These are phyloP conservation scores for Chenopodium album DNA, from an alignment of 148 eudicot species.

Conservation along the genomic window DNA sequence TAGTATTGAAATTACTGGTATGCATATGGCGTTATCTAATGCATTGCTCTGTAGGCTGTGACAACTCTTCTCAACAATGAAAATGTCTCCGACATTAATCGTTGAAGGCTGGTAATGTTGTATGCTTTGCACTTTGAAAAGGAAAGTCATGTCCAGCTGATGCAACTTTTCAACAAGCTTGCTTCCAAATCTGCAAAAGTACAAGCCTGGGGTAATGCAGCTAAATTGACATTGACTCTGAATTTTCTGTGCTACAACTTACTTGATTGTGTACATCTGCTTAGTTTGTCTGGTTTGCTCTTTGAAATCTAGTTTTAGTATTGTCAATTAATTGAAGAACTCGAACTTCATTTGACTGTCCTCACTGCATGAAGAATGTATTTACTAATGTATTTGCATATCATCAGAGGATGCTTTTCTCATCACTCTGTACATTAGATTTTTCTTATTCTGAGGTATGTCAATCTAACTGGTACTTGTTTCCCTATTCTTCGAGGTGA, in stretches of 20 bases:
- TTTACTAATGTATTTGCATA: slow-evolving; percentile 1
- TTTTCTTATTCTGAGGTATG: neutral
- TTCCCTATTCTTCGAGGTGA: slow-evolving; percentile 27
- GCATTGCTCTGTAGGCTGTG: slow-evolving; percentile 66
- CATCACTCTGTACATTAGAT: neutral
- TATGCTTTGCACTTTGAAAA: slow-evolving; percentile 98
- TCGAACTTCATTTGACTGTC: neutral
- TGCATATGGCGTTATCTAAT: slow-evolving; percentile 7
- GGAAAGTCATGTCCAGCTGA: slow-evolving; percentile 93
- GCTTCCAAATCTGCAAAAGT: slow-evolving; percentile 79
- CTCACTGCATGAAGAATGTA: neutral
- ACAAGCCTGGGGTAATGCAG: slow-evolving; percentile 89
- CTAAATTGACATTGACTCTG: slow-evolving; percentile 13
- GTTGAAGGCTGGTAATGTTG: slow-evolving; percentile 87
- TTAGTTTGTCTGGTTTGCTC: neutral
- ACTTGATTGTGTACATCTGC: neutral
- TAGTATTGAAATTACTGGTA: neutral
- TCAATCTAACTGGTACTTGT: slow-evolving; percentile 17
- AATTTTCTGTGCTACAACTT: neutral
- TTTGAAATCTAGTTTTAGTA: neutral
- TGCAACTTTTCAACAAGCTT: slow-evolving; percentile 94
- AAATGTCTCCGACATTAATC: slow-evolving; percentile 82
- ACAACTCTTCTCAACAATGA: slow-evolving; percentile 78
- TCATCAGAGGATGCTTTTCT: neutral
- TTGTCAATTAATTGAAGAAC: neutral